Conservation (phyloP, 768 basidiomycete species). For the Boletales sp. region DNA sequence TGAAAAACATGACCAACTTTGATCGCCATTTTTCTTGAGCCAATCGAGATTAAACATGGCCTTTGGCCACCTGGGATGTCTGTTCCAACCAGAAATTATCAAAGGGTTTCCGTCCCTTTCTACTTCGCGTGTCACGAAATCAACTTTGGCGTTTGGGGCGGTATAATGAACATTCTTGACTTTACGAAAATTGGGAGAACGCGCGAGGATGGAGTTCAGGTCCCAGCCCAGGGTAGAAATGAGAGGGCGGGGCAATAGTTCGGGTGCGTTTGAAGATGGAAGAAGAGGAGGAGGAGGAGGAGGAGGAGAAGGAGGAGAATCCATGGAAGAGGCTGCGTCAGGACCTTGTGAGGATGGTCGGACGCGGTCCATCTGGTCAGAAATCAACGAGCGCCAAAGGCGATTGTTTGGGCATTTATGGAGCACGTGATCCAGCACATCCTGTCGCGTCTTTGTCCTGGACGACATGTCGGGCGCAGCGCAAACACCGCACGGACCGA, state of each 20-base stretch:
- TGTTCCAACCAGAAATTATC: constrained; percentile 60
- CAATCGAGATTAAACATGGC: constrained; percentile 55
- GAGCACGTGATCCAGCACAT: constrained; percentile 12
- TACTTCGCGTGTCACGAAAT: constrained; percentile 37
- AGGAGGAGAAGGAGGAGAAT: too few relatives aligned
- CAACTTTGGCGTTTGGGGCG: constrained; percentile 25
- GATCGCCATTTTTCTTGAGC: constrained; percentile 38
- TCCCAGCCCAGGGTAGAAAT: constrained; percentile 52
- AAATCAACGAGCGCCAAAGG: too few relatives aligned
- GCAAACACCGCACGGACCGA: not conserved
- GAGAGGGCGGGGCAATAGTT: constrained; percentile 3
- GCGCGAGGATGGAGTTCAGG: constrained; percentile 36
- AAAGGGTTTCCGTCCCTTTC: constrained; percentile 57
- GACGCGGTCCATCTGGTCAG: too few relatives aligned
- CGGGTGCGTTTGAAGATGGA: not conserved
- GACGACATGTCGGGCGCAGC: constrained; percentile 11
- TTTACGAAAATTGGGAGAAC: constrained; percentile 39
- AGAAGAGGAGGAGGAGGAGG: too few relatives aligned
- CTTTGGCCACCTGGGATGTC: constrained; percentile 51
- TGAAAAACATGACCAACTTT: constrained; percentile 14
- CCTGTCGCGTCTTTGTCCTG: constrained; percentile 13
- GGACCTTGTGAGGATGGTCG: constrained; percentile 7
- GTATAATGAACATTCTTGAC: constrained; percentile 36
- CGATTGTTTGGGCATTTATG: not conserved
- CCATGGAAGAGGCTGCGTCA: not conserved